Evolutionary conservation across 768 basidiomycete genomes (phyloP), one percentile per base, ranked within the genome.

Genomic region (Cyclocybe cylindracea): DNA sequence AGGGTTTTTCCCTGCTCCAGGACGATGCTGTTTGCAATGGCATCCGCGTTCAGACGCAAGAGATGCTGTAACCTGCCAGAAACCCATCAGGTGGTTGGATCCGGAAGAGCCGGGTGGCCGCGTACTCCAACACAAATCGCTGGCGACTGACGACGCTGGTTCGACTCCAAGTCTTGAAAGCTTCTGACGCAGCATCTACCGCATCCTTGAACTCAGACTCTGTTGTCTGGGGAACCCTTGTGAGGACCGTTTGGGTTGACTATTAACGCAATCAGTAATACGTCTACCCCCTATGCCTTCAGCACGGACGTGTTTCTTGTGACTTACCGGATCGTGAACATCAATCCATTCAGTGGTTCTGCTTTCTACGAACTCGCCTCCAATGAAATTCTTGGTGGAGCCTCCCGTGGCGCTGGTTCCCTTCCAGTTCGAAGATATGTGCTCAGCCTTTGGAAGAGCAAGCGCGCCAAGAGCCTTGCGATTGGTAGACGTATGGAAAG

Each of bases 1-100:
- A 91, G 70, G 0, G 96, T 99, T 74, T 98, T 98, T 11, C 96
- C 96, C 70, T 98, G 96, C 66, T 98, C 95, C 16, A 98, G 72
- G 19, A 95, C 93, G 49, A 98, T 98, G 60, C 87, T 93, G 39
- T 76, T 78, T 1, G 94, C 95, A 48, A 99, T 79, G 44, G 86
- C 87, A 61, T 93, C 92, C 7, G 87, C 80, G 66, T 98, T 85
- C 66, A 91, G 77, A 40, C 94, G 87, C 50, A 99, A 84, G 29
- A 92, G 79, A 52, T 85, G 80, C 65, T 98, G 96, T 31, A 98
- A 79, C 59, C 95, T 98, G 48, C 40, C n/a, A 34, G 31, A 34
- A 34, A 39, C 31, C 16, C 43, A 18, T n/a, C 38, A 18, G 36
- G 39, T 46, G 16, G 32, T 36, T 33, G 32, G 19, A 36, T 39